Base-by-base conservation (phyloP, 106 monocot species). In the Ottelia alismoides region DNA sequence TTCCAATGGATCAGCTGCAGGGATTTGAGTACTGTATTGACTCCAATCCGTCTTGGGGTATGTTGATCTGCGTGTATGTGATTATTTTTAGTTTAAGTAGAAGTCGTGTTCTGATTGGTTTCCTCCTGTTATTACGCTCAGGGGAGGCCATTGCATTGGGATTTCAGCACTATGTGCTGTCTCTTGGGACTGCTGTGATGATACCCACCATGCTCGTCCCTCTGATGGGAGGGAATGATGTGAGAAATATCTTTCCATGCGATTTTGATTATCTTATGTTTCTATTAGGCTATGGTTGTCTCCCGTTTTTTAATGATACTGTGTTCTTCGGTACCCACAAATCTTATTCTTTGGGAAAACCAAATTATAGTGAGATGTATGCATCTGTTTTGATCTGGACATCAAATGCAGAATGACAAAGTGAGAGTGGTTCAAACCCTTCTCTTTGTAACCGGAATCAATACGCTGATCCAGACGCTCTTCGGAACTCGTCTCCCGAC, bases 21-120 rank as follows among this genome's bases (percentile, higher is more conserved):
- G 93, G 87, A 20, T 76, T 84, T 26, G 93, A 94, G 71, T 94
- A 94, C 67, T 94, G 93, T 64, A 94, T 94, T 22, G 93, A 94
- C 62, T 94, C 93, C 52, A 88, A 88, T 47, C 93, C 93, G 31
- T 77, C 80, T 32, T 90, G 89, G 89, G 83, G 87, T 87, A 71
- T 31, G n/a, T n/a, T n/a, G n/a, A n/a, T n/a, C n/a, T n/a, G n/a
- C n/a, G n/a, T n/a, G n/a, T n/a, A n/a, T n/a, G n/a, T n/a, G n/a
- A n/a, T n/a, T n/a, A n/a, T n/a, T n/a, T n/a, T n/a, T n/a, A n/a
- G n/a, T n/a, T n/a, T n/a, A n/a, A n/a, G n/a, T n/a, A n/a, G n/a
- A n/a, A n/a, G n/a, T n/a, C n/a, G n/a, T n/a, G n/a, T n/a, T n/a
- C n/a, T n/a, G n/a, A n/a, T n/a, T n/a, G n/a, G n/a, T n/a, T n/a